phyloP scores from a whole-genome alignment of 129 eudicot genomes.

The Tagetes patula region DNA sequence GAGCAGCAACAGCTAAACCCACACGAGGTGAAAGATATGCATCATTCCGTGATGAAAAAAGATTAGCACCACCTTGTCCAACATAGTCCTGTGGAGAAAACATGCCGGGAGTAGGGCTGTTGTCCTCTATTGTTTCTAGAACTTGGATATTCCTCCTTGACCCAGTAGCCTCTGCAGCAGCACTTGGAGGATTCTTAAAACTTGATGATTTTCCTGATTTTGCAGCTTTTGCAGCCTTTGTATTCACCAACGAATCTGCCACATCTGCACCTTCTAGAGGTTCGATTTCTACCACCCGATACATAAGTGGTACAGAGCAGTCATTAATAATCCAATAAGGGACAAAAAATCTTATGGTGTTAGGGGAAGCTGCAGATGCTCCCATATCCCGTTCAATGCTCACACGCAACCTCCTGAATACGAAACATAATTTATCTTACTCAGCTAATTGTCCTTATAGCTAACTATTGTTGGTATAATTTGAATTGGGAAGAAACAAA shows the following conservation, averaged over 20 bases:
- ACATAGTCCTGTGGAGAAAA: constrained; percentile 97
- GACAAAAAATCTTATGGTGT: constrained; percentile 82
- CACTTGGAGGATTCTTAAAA: constrained; percentile 38
- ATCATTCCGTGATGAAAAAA: constrained; percentile 91
- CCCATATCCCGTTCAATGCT: constrained; percentile 98
- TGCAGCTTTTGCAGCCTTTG: constrained; percentile 60
- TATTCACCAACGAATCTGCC: constrained; percentile 39
- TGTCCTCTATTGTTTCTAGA: constrained; percentile 86
- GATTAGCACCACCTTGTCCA: constrained; percentile 83
- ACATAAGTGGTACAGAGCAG: constrained; percentile 60
- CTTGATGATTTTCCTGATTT: constrained; percentile 33
- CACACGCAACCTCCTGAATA: constrained; percentile 87
- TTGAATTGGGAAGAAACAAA: too few species aligned
- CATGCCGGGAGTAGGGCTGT: constrained; percentile 90
- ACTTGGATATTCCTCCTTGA: constrained; percentile 67
- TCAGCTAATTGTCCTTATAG: not conserved
- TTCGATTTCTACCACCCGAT: constrained; percentile 90
- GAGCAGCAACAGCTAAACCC: constrained; percentile 84
- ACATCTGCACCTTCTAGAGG: constrained; percentile 62
- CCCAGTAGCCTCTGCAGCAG: constrained; percentile 26
- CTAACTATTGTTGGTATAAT: not conserved
- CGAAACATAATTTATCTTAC: constrained; percentile 5
- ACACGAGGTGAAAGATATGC: constrained; percentile 86
- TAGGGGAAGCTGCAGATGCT: constrained; percentile 77
- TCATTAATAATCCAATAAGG: constrained; percentile 94